phyloP scores from a whole-genome alignment of 148 eudicot species.

The Camellia granthamiana region DNA sequence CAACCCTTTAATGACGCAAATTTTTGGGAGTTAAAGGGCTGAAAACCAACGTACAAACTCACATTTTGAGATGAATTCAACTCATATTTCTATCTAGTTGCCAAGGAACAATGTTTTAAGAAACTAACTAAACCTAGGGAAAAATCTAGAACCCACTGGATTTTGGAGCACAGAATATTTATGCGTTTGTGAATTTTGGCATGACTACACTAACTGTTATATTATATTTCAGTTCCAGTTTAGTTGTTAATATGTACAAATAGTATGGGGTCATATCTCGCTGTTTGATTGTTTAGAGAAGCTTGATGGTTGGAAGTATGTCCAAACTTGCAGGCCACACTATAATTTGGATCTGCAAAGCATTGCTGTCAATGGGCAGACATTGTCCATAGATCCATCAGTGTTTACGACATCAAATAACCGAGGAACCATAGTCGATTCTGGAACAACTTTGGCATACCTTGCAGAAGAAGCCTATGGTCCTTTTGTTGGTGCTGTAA shows the following conservation, averaged over 20 bases:
- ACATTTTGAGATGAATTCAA: background rate
- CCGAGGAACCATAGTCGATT: slow-evolving; percentile 86
- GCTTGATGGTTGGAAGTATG: background rate
- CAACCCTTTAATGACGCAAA: background rate
- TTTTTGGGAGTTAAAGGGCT: background rate
- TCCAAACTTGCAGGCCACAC: slow-evolving; percentile 72
- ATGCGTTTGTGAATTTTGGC: too few species aligned
- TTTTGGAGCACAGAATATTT: too few species aligned
- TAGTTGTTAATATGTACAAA: too few species aligned
- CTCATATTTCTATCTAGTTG: too few species aligned
- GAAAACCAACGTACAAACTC: background rate
- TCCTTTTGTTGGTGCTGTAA: slow-evolving; percentile 81
- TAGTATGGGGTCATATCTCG: background rate
- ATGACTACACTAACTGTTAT: background rate
- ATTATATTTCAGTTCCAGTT: too few species aligned
- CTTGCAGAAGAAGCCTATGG: slow-evolving; percentile 86
- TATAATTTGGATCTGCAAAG: slow-evolving; percentile 83
- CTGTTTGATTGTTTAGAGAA: background rate
- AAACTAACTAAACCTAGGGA: too few species aligned
- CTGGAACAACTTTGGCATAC: slow-evolving; percentile 94
- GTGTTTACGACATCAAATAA: slow-evolving; percentile 65
- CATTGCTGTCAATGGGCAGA: slow-evolving; percentile 74
- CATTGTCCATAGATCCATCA: slow-evolving; percentile 58
- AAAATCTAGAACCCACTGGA: too few species aligned
- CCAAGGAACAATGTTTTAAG: too few species aligned